Evolutionary conservation across 2,329 filamentous ascomycete species (phyloP), one percentile per base, ranked within the genome.

Genomic region (Metarhizium anisopliae): DNA sequence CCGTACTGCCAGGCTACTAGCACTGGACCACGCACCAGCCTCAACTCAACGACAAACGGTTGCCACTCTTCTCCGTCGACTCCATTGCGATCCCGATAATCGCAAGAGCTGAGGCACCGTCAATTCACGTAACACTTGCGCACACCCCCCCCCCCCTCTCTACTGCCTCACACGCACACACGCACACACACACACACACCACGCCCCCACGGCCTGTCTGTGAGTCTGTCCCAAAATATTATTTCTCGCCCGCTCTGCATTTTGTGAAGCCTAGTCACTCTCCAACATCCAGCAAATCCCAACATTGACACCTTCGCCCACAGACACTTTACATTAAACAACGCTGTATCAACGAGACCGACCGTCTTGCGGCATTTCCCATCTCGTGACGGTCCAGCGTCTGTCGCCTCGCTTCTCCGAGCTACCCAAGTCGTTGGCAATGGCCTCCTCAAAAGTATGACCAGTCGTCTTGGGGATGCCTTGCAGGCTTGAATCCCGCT

Each of bases 401-500:
- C 63, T 61, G 64, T 66, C 67, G 64, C 64, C 63, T 68, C 65
- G 63, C 66, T 62, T 60, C 63, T 61, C 58, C 63, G 68, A 69
- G 64, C 68, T 66, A 65, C 59, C 62, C 63, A 68, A 67, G 60
- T 67, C 64, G 68, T 69, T 67, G 71, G 74, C 74, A 76, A 83
- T 83, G 81, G 80, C 81, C 70, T 83, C 80, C 67, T 83, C 80
- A 69, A 83, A 82, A 77, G 81, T 83, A 82, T 66, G 67, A 65
- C 51, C 61, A 62, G 63, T 63, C 61, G 60, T 60, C 50, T 56
- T 52, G 57, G 56, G 58, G 56, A 50, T 43, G 56, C 57, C 58
- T 59, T 63, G 62, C 64, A 62, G 64, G 64, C 65, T 66, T 67
- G 67, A 54, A 58, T 62, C 58, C 59, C 58, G 65, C 66, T 61